Evolutionary conservation across 2,329 filamentous ascomycete species (phyloP).

Genomic region (Canariomyces notabilis): DNA sequence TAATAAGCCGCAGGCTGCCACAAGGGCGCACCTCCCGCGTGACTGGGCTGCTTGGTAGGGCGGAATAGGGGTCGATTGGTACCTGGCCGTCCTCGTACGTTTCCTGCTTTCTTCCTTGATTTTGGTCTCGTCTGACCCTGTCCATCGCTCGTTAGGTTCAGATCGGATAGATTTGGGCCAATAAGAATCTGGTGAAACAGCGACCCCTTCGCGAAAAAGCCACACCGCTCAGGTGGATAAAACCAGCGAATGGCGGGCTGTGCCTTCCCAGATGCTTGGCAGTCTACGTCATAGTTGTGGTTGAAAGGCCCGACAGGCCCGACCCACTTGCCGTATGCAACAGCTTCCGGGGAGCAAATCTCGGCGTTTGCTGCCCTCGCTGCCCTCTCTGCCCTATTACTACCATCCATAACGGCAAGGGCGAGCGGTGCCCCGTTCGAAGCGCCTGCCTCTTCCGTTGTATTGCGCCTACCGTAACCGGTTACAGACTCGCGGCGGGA

Average conservation of each 20-base stretch:
- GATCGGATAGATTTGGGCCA: neutral
- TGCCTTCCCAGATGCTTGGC: neutral
- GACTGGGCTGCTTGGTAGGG: neutral
- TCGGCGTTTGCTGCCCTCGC: too few species aligned
- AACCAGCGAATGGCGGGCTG: neutral
- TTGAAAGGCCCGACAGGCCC: too few species aligned
- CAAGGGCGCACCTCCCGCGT: too few species aligned
- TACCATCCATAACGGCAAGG: too few species aligned
- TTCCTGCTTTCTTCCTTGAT: neutral
- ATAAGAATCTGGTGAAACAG: neutral
- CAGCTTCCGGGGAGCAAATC: too few species aligned
- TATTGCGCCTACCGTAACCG: too few species aligned
- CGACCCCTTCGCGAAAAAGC: neutral
- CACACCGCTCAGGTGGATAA: neutral
- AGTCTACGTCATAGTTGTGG: neutral
- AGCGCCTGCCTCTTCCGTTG: too few species aligned
- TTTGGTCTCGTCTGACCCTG: neutral
- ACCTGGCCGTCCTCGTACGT: neutral
- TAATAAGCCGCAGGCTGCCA: too few species aligned
- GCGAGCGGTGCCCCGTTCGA: too few species aligned
- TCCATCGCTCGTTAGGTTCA: neutral
- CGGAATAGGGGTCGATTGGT: neutral
- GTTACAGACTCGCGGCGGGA: too few species aligned
- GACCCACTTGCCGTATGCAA: too few species aligned
- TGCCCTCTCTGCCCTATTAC: too few species aligned